These are phyloP conservation scores for Kalmanozyma brasiliensis DNA, from an alignment of 1,284 basidiomycete genomes.

Conservation along the genomic window DNA sequence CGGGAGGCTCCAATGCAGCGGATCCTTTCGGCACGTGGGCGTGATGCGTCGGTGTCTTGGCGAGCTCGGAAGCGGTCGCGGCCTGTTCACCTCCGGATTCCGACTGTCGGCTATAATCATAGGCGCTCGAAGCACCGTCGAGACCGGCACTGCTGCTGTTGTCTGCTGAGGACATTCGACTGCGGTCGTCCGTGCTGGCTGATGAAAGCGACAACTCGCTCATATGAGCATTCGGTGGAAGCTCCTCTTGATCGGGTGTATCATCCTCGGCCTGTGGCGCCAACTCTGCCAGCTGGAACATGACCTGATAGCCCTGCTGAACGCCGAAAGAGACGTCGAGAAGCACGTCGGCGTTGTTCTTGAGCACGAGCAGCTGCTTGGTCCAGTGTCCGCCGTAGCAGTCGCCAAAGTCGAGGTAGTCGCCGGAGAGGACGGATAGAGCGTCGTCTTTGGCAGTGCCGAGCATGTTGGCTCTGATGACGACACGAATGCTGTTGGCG, in stretches of 20 bases:
- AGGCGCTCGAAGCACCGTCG: constrained; percentile 29
- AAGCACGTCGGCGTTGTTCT: constrained; percentile 69
- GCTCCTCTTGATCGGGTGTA: constrained; percentile 34
- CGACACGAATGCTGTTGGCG: constrained; percentile 55
- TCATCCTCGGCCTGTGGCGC: constrained; percentile 59
- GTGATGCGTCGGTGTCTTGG: constrained; percentile 56
- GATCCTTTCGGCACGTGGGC: constrained; percentile 42
- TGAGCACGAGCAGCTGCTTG: constrained; percentile 70
- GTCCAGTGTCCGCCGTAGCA: constrained; percentile 71
- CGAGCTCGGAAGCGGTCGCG: constrained; percentile 42
- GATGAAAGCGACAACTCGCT: constrained; percentile 45
- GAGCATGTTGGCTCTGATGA: constrained; percentile 65
- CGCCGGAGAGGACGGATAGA: constrained; percentile 69
- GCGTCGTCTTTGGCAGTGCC: constrained; percentile 68
- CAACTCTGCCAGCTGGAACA: constrained; percentile 70
- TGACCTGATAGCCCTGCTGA: constrained; percentile 69
- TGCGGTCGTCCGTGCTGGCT: constrained; percentile 32
- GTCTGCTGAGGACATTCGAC: constrained; percentile 25
- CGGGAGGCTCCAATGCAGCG: constrained; percentile 45
- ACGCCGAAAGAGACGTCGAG: constrained; percentile 70
- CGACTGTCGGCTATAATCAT: constrained; percentile 19
- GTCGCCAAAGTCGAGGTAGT: constrained; percentile 70
- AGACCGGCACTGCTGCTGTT: constrained; percentile 38
- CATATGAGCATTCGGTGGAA: constrained; percentile 35
- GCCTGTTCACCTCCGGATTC: constrained; percentile 21